Base-by-base conservation (phyloP, 305 asterid species). In the Caryopteris hybrid region DNA sequence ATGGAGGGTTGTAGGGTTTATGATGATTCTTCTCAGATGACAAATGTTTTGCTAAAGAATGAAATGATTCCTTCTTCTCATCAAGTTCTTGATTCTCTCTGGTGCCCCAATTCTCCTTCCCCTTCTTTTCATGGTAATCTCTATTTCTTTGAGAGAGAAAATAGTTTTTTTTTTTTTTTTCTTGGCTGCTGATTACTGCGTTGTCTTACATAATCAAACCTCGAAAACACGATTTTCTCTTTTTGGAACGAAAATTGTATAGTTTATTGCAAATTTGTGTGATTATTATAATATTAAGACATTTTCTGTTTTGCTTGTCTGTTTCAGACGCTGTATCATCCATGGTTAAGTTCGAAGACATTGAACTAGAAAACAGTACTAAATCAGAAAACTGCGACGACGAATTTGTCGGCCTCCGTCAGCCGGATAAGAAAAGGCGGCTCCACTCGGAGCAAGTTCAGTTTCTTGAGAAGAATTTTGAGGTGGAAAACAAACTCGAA, bases 381-480 rank as follows among this genome's bases (percentile, higher is more conserved):
- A 66, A 74, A 36, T 76, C 22, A 31, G 88, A 80, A 17, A 69
- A 27, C 27, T 74, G 78, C 61, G 73, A 65, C 60, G 86, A 79
- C 5, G 84, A 77, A n/a, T 70, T 42, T 6, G 85, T 79, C 0
- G 73, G 83, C 63, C 78, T 70, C 61, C 85, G 74, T 43, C 88
- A 72, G 1, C 83, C 86, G 42, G 91, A 80, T 73, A 92, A 87
- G 70, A 92, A 92, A 63, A 76, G 95, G 72, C 76, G 96, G 11
- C 89, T 92, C 20, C 39, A 71, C 14, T 74, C 84, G 1, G 83
- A 81, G 29, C 98, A 92, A 64, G 98, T 89, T 8, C 82, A 71
- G 67, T 84, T 84, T 57, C 96, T 92, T 34, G 98, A 92, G 71
- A 88, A 76, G 69, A 87, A 90, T 53, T 92, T 92, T 60, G 98